Percentiles rank a stretch among this genome's conserved stretches.
Conservation (phyloP, 2,329 filamentous ascomycete species). For the Talaromyces atroroseus region DNA sequence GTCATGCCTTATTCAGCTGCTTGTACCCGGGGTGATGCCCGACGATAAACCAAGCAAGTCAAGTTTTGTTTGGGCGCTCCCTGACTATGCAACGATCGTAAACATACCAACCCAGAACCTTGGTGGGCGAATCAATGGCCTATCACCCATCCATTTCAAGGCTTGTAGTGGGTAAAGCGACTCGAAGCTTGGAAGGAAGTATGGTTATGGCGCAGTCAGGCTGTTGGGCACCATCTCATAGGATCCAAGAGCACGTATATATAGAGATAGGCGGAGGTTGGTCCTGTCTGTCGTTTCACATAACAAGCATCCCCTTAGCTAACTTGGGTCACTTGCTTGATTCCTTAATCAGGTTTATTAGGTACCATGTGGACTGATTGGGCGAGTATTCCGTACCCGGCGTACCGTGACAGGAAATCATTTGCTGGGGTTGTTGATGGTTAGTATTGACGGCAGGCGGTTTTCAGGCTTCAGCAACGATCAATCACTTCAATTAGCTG, state of each 20-base stretch:
- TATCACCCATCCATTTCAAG: not conserved
- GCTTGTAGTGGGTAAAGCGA: not conserved
- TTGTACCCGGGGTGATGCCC: not conserved
- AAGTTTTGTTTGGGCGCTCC: not conserved
- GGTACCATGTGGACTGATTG: not conserved
- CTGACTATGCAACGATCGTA: too few species aligned
- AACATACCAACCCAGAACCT: not conserved
- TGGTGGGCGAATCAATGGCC: not conserved
- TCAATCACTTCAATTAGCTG: not conserved
- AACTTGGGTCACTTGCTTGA: not conserved
- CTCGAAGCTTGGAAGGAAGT: not conserved
- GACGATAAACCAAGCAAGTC: not conserved
- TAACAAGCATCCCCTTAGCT: not conserved
- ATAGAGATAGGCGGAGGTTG: not conserved
- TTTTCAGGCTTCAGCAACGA: not conserved
- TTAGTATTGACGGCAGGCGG: not conserved
- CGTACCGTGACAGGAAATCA: not conserved
- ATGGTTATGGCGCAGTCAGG: not conserved
- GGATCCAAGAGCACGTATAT: not conserved
- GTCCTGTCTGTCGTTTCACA: not conserved
- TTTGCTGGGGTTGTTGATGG: not conserved
- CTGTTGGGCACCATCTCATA: conserved; percentile 7
- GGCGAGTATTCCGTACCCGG: not conserved
- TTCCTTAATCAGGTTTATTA: not conserved
- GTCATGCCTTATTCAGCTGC: not conserved